Base-by-base conservation (phyloP, 768 basidiomycete genomes). In the Trametopsis cervina region DNA sequence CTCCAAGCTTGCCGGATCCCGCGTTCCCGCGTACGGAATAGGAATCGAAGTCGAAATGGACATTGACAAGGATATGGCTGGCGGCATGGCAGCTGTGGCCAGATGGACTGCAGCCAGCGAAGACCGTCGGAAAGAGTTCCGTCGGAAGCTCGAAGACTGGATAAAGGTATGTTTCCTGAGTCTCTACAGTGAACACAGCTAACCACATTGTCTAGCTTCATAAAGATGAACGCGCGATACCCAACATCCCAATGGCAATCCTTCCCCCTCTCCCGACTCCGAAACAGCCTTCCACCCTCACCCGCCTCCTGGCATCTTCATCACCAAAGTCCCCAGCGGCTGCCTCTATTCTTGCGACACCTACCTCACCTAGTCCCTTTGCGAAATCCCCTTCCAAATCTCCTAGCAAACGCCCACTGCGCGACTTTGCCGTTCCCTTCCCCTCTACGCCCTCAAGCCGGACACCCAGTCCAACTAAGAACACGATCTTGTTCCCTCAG, bases 21-120 rank as follows among this genome's bases (percentile, higher is more conserved):
- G 89, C 37, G 69, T 88, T 17, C 82, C 86, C 26, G 89, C 78
- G 1, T 92, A 90, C 62, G 89, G 89, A 7, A 76, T 91, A 53
- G 89, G 89, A 1, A 87, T 92, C 42, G 86, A 91, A 65, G 87
- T 90, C 21, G 86, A 90, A 56, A 83, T 88, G 70, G 80, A 89
- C 57, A 77, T 89, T 47, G 85, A 88, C 65, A 86, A 85, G 66
- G 80, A 77, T 56, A 81, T 86, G 82, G 70, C 70, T 18, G 80
- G 76, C 39, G 87, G 89, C n/a, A 90, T 91, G 84, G 86, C 87
- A 29, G 85, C 89, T 23, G 85, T 92, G 38, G 89, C 89, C 24
- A 78, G 87, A 47, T 92, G 89, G 89, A 89, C 89, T 2, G 78
- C 84, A 23, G 79, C 72, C 38, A 67, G 75, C 29, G 85, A 87